These are phyloP conservation scores for Dictyostelium firmibasis DNA, from an alignment of 78 protist genomes.

Conservation along the genomic window DNA sequence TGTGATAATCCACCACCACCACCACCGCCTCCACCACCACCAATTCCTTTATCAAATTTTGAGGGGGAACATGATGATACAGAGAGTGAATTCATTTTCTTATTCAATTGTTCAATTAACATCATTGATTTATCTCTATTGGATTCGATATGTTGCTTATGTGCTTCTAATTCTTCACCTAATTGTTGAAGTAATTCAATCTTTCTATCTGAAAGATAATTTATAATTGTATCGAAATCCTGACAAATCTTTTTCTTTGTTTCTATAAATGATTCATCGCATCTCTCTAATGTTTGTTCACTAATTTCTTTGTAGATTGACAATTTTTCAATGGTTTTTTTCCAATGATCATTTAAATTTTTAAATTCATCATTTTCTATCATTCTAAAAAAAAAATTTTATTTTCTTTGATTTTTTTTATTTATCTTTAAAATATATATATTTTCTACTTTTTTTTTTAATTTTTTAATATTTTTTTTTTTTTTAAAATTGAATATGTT, in stretches of 20 bases:
- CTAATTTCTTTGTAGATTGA: conserved; percentile 49
- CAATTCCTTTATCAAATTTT: background rate
- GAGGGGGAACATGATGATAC: background rate
- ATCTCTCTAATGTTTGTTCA: conserved; percentile 21
- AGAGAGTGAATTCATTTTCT: background rate
- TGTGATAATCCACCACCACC: background rate
- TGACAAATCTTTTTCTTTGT: conserved; percentile 22
- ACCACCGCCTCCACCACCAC: background rate
- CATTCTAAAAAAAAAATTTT: background rate
- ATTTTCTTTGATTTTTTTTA: no score
- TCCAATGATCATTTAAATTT: conserved; percentile 13
- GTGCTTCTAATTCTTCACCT: conserved; percentile 46
- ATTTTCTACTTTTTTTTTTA: no score
- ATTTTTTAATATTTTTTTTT: no score
- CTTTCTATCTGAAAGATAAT: conserved; percentile 21
- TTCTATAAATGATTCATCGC: conserved; percentile 50
- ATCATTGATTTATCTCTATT: conserved; percentile 40
- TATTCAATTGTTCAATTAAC: conserved; percentile 19
- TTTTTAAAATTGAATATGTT: no score
- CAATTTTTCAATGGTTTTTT: background rate
- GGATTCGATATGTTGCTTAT: conserved; percentile 50
- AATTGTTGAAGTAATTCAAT: conserved; percentile 46
- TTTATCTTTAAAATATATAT: no score
- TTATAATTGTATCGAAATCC: conserved; percentile 53
- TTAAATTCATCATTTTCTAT: background rate